These are phyloP conservation scores for Pulveroboletus sp. DNA, from an alignment of 768 basidiomycete species.

Conservation along the genomic window DNA sequence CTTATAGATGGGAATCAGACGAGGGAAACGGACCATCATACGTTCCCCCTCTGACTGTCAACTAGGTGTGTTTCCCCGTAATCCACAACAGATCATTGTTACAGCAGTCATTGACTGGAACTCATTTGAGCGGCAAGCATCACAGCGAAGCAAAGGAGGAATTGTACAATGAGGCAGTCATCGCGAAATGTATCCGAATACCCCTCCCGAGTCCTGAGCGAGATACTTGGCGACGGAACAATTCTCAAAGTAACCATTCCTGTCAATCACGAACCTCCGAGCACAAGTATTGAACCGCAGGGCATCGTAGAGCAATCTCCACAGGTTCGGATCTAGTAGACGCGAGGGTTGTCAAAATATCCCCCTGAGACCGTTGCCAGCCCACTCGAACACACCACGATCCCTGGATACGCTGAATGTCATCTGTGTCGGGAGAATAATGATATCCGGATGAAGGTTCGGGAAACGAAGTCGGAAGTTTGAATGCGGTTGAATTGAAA, in stretches of 20 bases:
- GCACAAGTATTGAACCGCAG: slow-evolving; percentile 72
- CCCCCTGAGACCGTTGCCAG: slow-evolving; percentile 57
- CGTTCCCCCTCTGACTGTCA: slow-evolving; percentile 74
- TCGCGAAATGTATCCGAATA: slow-evolving; percentile 69
- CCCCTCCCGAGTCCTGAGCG: slow-evolving; percentile 56
- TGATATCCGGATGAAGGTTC: slow-evolving; percentile 42
- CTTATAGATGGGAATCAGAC: background rate
- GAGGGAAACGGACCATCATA: no score
- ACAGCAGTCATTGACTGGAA: slow-evolving; percentile 75
- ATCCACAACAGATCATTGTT: slow-evolving; percentile 76
- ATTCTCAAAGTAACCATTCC: slow-evolving; percentile 22
- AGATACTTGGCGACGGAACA: slow-evolving; percentile 55
- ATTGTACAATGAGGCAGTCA: slow-evolving; percentile 67
- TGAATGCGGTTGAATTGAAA: slow-evolving; percentile 73
- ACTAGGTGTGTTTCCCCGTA: slow-evolving; percentile 66
- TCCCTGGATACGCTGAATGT: slow-evolving; percentile 78
- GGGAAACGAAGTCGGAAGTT: slow-evolving; percentile 79
- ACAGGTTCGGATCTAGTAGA: slow-evolving; percentile 62
- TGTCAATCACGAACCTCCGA: slow-evolving; percentile 33
- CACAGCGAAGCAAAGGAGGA: background rate
- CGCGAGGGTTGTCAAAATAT: slow-evolving; percentile 68
- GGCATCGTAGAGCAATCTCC: slow-evolving; percentile 71
- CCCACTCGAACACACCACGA: slow-evolving; percentile 63
- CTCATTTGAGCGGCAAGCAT: background rate
- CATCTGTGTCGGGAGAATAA: slow-evolving; percentile 64